Percentiles rank a stretch among this genome's conserved stretches.
These are phyloP conservation scores for Colletotrichum agaves DNA, from an alignment of 2,329 filamentous ascomycete genomes.

Conservation along the genomic window DNA sequence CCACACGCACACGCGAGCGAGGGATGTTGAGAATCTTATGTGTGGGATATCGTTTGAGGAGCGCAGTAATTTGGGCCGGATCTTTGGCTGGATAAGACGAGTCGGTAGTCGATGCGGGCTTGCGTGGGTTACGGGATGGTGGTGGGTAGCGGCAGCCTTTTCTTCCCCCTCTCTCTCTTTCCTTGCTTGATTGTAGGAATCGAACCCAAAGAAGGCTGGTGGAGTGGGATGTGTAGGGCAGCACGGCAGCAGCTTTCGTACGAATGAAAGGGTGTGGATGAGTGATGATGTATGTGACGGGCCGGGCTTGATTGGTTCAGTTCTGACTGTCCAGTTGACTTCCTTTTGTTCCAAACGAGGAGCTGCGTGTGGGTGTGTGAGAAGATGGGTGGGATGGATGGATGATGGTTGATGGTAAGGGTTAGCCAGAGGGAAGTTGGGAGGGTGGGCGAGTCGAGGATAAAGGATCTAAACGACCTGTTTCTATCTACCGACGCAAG, in stretches of 20 bases:
- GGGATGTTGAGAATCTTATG: constrained; percentile 34
- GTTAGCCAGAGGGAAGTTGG: not conserved
- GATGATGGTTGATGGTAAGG: not conserved
- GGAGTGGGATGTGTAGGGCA: not conserved
- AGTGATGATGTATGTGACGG: constrained; percentile 39
- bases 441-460: constrained; percentile 24
- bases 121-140: constrained; percentile 22
- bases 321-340: constrained; percentile 30
- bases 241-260: constrained; percentile 19
- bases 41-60: constrained; percentile 30
- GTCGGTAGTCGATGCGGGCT: constrained; percentile 31
- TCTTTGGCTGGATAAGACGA: constrained; percentile 25
- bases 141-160: constrained; percentile 31
- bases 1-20: constrained; percentile 28
- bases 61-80: constrained; percentile 16
- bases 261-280: constrained; percentile 28
- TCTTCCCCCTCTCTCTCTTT: not conserved
- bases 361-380: constrained; percentile 15
- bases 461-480: constrained; percentile 22
- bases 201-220: constrained; percentile 32
- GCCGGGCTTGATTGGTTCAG: constrained; percentile 23
- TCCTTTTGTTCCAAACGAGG: constrained; percentile 27
- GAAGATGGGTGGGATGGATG: constrained; percentile 24
- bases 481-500: constrained; percentile 25
- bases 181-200: constrained; percentile 23